Percentiles rank a stretch among this genome's conserved stretches.
Evolutionary conservation across 441 rosid species (phyloP).

Genomic region (Pelargonium fulgidum): DNA sequence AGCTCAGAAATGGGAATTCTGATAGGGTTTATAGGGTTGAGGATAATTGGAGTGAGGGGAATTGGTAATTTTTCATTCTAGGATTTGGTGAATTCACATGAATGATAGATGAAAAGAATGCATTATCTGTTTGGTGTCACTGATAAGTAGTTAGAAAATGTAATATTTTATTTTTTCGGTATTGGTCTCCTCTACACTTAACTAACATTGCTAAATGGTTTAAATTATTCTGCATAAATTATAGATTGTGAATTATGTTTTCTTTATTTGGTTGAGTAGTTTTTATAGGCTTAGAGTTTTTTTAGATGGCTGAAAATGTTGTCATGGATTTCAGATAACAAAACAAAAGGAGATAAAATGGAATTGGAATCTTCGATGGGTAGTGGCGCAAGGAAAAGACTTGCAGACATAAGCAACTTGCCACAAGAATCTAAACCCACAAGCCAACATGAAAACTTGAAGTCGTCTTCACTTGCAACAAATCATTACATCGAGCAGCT

Average conservation of each 20-base stretch:
- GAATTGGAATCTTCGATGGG: conserved; percentile 24
- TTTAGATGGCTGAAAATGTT: conserved; percentile 15
- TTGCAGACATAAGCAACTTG: conserved; percentile 54
- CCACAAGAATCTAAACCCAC: conserved; percentile 22
- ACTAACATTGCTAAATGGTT: too few species aligned
- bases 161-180: too few species aligned
- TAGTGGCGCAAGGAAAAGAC: conserved; percentile 35
- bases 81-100: too few species aligned
- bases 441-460: conserved; percentile 30
- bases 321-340: conserved; percentile 25
- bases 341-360: conserved; percentile 24
- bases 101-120: too few species aligned
- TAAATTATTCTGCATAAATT: background rate
- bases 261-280: background rate
- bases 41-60: too few species aligned
- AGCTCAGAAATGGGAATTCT: too few species aligned
- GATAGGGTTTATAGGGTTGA: too few species aligned
- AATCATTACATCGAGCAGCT: conserved; percentile 39
- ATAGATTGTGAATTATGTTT: background rate
- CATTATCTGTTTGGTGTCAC: too few species aligned
- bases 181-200: too few species aligned
- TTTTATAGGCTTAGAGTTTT: conserved; percentile 12
- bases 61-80: too few species aligned
- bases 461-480: conserved; percentile 20
- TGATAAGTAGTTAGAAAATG: too few species aligned